Conservation (phyloP, 2,329 filamentous ascomycete genomes). For the Exophiala aquamarina region DNA sequence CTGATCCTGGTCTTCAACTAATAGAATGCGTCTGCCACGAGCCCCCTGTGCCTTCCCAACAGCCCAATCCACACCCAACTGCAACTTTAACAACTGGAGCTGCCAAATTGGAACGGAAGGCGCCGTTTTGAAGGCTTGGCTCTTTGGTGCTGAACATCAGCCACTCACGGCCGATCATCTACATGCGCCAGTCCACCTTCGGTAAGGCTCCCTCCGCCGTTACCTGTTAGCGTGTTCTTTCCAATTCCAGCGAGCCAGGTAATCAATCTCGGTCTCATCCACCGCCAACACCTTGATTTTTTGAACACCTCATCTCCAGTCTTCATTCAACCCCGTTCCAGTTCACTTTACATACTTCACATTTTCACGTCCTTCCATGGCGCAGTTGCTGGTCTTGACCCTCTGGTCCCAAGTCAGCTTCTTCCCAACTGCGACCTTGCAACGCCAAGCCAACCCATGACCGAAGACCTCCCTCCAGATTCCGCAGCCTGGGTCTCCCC, state of each 20-base stretch:
- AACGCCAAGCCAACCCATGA: too few relatives aligned
- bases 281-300: constrained; percentile 15
- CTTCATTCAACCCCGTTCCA: background rate
- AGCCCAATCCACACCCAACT: too few relatives aligned
- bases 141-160: too few relatives aligned
- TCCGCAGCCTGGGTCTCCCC: constrained; percentile 27
- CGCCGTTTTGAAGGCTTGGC: too few relatives aligned
- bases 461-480: constrained; percentile 8
- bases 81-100: too few relatives aligned
- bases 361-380: constrained; percentile 17
- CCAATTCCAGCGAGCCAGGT: constrained; percentile 13
- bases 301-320: constrained; percentile 14
- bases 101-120: too few relatives aligned
- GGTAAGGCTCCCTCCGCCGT: background rate
- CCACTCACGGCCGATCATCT: too few relatives aligned
- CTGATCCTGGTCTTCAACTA: too few relatives aligned
- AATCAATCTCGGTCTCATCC: constrained; percentile 4
- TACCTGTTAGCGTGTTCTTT: constrained; percentile 23
- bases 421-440: too few relatives aligned
- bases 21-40: too few relatives aligned
- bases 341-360: background rate
- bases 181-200: background rate
- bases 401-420: too few relatives aligned
- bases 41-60: too few relatives aligned
- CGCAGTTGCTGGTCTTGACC: constrained; percentile 7